Evolutionary conservation across 164 flowering plant genomes (phyloP).

Genomic region (Macadamia integrifolia): DNA sequence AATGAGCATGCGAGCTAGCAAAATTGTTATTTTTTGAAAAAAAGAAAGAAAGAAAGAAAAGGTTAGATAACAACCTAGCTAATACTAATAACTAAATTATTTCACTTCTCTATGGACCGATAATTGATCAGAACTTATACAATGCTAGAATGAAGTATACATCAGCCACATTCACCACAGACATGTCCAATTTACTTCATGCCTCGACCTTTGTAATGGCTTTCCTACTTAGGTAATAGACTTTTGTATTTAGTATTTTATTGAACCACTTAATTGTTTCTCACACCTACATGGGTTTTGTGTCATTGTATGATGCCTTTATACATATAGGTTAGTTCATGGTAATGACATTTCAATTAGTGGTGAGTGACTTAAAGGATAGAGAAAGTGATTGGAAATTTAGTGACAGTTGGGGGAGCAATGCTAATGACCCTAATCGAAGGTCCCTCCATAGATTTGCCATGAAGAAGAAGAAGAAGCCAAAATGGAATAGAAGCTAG

Average conservation of each 20-base stretch:
- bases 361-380: neutral
- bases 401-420: neutral
- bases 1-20: no score
- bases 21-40: no score
- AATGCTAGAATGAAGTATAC: conserved; percentile 69
- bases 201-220: conserved; percentile 73
- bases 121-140: conserved; percentile 69
- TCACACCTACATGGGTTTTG: no score
- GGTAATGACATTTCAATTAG: no score
- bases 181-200: conserved; percentile 65
- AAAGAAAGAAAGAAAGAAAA: no score
- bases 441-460: neutral
- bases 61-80: neutral
- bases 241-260: neutral
- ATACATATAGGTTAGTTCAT: no score
- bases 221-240: conserved; percentile 32
- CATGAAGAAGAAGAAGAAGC: neutral
- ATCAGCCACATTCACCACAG: conserved; percentile 67
- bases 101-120: conserved; percentile 41
- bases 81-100: neutral
- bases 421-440: neutral
- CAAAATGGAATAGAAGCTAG: neutral
- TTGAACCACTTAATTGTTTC: no score
- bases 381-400: neutral
- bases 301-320: no score